These are phyloP conservation scores for Hammondia hammondi DNA, from an alignment of 169 alveolate genomes.

Conservation along the genomic window DNA sequence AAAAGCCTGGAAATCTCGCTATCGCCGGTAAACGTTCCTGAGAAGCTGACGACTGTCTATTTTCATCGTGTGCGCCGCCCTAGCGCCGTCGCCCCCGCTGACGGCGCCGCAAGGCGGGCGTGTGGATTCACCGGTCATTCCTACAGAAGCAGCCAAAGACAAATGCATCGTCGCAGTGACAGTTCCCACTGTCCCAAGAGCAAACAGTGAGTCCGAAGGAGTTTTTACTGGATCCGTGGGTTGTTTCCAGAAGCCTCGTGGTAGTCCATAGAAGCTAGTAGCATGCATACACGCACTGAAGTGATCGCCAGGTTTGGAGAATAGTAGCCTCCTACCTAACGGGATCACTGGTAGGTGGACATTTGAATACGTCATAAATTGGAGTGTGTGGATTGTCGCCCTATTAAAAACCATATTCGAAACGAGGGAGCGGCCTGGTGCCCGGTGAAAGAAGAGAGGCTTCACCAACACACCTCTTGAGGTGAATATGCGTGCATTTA, in stretches of 20 bases:
- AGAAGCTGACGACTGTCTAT: not conserved
- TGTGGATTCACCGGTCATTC: not conserved
- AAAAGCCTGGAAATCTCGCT: not conserved
- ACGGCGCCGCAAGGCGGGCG: not conserved
- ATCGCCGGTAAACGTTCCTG: not conserved
- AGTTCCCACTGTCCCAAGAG: not conserved
- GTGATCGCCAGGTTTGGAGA: not conserved
- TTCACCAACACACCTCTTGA: no score
- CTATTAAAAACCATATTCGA: no score
- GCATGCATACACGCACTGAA: not conserved
- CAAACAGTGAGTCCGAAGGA: not conserved
- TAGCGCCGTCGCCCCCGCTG: not conserved
- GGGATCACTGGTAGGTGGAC: not conserved
- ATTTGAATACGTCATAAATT: no score
- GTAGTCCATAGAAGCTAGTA: not conserved
- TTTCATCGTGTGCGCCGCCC: not conserved
- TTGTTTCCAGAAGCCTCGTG: not conserved
- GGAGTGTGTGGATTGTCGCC: not conserved
- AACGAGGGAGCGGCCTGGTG: not conserved
- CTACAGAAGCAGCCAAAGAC: not conserved
- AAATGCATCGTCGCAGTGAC: not conserved
- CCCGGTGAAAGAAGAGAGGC: not conserved
- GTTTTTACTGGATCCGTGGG: not conserved
- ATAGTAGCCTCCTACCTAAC: not conserved
- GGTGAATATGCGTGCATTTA: no score